Base-by-base conservation (phyloP, 768 basidiomycete genomes). In the Lentinus brumalis region DNA sequence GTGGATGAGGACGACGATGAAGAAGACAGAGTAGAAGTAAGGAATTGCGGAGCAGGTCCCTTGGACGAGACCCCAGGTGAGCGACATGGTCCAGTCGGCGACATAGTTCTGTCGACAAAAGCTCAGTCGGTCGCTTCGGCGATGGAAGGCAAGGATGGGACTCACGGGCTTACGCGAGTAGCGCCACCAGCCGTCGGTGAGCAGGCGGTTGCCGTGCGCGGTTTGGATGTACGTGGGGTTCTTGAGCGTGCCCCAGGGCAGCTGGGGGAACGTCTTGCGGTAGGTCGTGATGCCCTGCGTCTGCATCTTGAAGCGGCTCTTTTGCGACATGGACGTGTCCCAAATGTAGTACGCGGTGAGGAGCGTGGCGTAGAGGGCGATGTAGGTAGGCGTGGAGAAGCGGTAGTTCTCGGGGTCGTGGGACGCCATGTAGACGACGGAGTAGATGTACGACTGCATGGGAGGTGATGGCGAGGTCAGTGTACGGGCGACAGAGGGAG, bases 291-390 rank as follows among this genome's bases (percentile, higher is more conserved):
- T 92, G 21, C 94, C 96, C 68, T 94, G 92, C 41, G 90, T 90
- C 72, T 96, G 91, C 91, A 98, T 96, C 73, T 97, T 96, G 84
- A 98, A 98, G 63, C 87, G 87, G 65, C 92, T 95, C 79, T 99
- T 98, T 72, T 98, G 96, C 4, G 94, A 86, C 93, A 95, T 96
- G 2, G 94, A 81, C 16, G 92, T 89, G 67, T 99, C 97, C 83
- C 92, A 98, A 68, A 96, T 79, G 71, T 84, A 95, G 77, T 98
- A 96, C 7, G 93, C 91, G 9, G 85, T 86, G 46, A 94, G 79
- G 49, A 98, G 81, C 15, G 87, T 88, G 26, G 81, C 73, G 73
- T 88, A 96, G 62, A 98, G 80, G 53, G 86, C 67, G 57, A 93
- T 77, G 61, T 94, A 90, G 9, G 82, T 83, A 21, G 81, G 80